phyloP scores from a whole-genome alignment of 2,329 filamentous ascomycete genomes.

The Lachnellula subtilissima region DNA sequence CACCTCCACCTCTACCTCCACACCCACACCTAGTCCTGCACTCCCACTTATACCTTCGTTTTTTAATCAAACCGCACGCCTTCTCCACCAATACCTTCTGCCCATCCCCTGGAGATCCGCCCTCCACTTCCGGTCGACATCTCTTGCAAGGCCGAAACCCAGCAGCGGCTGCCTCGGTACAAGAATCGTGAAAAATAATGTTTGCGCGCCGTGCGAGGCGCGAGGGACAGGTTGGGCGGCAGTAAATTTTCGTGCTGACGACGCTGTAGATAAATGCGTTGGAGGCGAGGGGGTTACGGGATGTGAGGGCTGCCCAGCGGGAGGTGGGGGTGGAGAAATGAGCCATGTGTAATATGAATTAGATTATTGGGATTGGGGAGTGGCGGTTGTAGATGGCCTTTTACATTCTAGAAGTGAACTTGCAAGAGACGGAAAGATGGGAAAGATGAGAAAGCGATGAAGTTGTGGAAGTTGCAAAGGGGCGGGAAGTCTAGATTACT shows the following conservation, averaged over 20 bases:
- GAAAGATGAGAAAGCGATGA: not conserved
- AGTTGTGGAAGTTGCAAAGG: not conserved
- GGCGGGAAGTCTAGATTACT: not conserved
- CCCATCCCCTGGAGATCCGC: slow-evolving; percentile 34
- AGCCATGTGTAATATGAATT: not conserved
- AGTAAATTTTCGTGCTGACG: slow-evolving; percentile 48
- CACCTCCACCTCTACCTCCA: not conserved
- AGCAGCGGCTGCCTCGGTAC: slow-evolving; percentile 40
- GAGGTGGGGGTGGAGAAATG: slow-evolving; percentile 14
- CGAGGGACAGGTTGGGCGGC: slow-evolving; percentile 56
- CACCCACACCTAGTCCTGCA: no score
- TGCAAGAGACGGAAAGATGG: not conserved
- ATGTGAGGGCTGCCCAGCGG: slow-evolving; percentile 26
- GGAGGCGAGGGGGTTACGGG: slow-evolving; percentile 35
- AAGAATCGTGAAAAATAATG: slow-evolving; percentile 48
- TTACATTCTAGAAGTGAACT: not conserved
- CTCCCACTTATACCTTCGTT: slow-evolving; percentile 11
- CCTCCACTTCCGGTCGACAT: slow-evolving; percentile 40
- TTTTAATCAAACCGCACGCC: slow-evolving; percentile 30
- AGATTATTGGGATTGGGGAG: not conserved
- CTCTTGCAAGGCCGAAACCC: slow-evolving; percentile 55
- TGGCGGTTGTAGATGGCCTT: not conserved
- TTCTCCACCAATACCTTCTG: slow-evolving; percentile 40
- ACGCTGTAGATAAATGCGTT: slow-evolving; percentile 46
- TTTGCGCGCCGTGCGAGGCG: slow-evolving; percentile 58